Percentiles rank a stretch among this genome's conserved stretches.
These are phyloP conservation scores for Kwoniella dejecticola DNA, from an alignment of 768 basidiomycete genomes.

Conservation along the genomic window DNA sequence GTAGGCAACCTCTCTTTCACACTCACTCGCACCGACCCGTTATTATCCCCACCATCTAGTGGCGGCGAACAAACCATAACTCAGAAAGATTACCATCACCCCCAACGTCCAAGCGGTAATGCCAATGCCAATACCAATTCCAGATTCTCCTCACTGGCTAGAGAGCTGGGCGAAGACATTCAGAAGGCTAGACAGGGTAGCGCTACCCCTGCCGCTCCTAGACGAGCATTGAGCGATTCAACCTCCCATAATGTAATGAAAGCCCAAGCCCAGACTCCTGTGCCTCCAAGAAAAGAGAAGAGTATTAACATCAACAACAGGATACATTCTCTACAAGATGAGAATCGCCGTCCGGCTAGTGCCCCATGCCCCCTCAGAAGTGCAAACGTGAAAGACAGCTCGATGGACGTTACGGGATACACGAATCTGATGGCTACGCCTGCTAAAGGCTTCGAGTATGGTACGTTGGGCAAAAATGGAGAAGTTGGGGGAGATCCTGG, in stretches of 20 bases:
- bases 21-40: slow-evolving; percentile 36
- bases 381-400: slow-evolving; percentile 11
- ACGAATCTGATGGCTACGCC: slow-evolving; percentile 53
- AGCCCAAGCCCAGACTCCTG: too few relatives aligned
- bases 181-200: not conserved
- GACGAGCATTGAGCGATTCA: slow-evolving; percentile 34
- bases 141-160: slow-evolving; percentile 20
- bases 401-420: slow-evolving; percentile 50
- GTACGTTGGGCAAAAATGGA: slow-evolving; percentile 42
- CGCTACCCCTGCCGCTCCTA: not conserved
- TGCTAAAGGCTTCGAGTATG: slow-evolving; percentile 45
- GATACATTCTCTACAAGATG: slow-evolving; percentile 13
- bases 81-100: not conserved
- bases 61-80: slow-evolving; percentile 13
- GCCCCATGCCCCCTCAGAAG: slow-evolving; percentile 36
- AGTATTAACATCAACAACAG: slow-evolving; percentile 1
- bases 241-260: slow-evolving; percentile 31
- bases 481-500: slow-evolving; percentile 41
- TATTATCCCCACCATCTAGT: slow-evolving; percentile 37
- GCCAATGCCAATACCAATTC: not conserved
- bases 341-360: slow-evolving; percentile 19
- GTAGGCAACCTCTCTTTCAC: slow-evolving; percentile 40
- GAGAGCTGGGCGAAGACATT: slow-evolving; percentile 21
- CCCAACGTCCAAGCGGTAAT: not conserved
- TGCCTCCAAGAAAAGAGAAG: not conserved